These are phyloP conservation scores for Colletotrichum melonis DNA, from an alignment of 2,329 filamentous ascomycete species.

Conservation along the genomic window DNA sequence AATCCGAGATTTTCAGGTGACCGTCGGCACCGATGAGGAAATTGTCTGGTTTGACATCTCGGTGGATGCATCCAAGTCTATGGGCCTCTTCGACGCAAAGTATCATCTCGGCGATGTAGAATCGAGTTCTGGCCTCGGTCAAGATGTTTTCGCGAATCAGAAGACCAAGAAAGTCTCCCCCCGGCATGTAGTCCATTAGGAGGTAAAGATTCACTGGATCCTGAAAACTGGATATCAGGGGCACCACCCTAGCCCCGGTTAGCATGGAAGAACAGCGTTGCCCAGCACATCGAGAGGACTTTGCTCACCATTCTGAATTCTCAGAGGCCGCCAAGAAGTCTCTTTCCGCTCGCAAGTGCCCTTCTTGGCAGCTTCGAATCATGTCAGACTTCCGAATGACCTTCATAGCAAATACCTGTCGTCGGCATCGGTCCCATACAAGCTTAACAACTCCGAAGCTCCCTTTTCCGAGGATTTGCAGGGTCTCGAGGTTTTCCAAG, in stretches of 20 bases:
- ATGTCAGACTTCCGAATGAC: conserved; percentile 95
- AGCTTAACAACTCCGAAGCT: conserved; percentile 94
- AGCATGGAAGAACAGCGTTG: not conserved
- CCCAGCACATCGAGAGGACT: not conserved
- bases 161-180: conserved; percentile 90
- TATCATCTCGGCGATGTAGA: conserved; percentile 96
- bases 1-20: conserved; percentile 95
- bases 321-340: conserved; percentile 92
- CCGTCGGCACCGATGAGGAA: conserved; percentile 90
- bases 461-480: conserved; percentile 89
- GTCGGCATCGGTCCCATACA: conserved; percentile 69
- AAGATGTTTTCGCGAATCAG: conserved; percentile 88
- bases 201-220: conserved; percentile 87
- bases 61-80: conserved; percentile 88
- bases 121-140: conserved; percentile 81
- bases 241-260: conserved; percentile 75
- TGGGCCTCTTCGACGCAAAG: conserved; percentile 94
- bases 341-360: conserved; percentile 88
- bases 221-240: conserved; percentile 89
- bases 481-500: conserved; percentile 75
- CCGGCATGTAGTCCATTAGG: conserved; percentile 98
- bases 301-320: conserved; percentile 78
- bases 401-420: conserved; percentile 92
- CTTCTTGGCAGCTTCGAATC: conserved; percentile 91
- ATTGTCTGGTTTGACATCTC: conserved; percentile 97